phyloP scores from a whole-genome alignment of 345 rosid species.

The Arabis alpina region DNA sequence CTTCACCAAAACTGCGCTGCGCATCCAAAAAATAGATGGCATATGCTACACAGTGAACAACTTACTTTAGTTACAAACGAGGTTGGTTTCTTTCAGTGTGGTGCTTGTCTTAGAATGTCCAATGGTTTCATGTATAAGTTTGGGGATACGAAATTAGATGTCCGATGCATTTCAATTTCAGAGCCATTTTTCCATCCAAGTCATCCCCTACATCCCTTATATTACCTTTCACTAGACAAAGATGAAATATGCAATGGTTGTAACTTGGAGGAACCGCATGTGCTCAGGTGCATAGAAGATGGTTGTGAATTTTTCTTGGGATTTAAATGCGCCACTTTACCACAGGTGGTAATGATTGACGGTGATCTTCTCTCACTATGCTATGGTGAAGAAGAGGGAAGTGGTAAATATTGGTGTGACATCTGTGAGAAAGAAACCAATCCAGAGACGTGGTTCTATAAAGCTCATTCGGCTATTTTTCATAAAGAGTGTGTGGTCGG shows the following conservation, averaged over 20 bases:
- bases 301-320: too few relatives aligned
- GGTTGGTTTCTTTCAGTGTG: fast-evolving
- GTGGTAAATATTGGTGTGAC: conserved; percentile 12
- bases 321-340: too few relatives aligned
- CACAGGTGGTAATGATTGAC: not conserved
- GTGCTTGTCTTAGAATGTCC: not conserved
- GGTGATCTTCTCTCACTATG: not conserved
- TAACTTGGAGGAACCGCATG: not conserved
- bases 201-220: not conserved
- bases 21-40: not conserved
- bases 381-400: not conserved
- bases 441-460: conserved; percentile 2
- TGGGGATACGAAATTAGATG: not conserved
- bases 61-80: not conserved
- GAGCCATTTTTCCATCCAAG: conserved; percentile 16
- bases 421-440: not conserved
- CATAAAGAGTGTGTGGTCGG: not conserved
- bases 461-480: not conserved
- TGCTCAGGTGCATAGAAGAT: not conserved
- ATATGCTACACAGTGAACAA: not conserved
- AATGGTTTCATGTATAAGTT: not conserved
- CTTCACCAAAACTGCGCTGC: not conserved
- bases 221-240: too few relatives aligned
- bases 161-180: not conserved
- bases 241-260: not conserved